phyloP scores from a whole-genome alignment of 2,329 filamentous ascomycete species.

The Aspergillus alliaceus region DNA sequence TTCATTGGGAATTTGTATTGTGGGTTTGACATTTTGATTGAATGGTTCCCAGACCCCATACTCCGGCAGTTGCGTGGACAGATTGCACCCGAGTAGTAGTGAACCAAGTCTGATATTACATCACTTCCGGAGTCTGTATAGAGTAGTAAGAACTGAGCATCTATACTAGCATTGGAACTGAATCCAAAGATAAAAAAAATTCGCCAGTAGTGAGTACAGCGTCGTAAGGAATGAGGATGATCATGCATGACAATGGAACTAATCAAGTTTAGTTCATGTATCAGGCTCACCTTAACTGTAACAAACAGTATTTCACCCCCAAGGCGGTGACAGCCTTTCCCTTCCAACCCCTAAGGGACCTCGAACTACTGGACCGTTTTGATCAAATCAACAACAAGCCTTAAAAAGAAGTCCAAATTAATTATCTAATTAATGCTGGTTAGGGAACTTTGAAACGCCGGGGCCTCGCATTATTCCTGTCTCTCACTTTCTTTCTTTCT shows the following conservation, averaged over 20 bases:
- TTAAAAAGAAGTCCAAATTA: constrained; percentile 10
- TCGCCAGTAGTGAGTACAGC: too few relatives aligned
- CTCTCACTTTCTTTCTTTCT: constrained; percentile 7
- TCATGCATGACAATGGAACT: not conserved
- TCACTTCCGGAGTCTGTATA: too few relatives aligned
- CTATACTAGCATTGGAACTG: not conserved
- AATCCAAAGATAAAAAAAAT: too few relatives aligned
- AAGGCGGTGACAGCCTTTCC: constrained; percentile 5
- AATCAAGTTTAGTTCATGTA: too few relatives aligned
- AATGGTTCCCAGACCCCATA: not conserved
- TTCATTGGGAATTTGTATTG: not conserved
- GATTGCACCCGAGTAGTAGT: not conserved
- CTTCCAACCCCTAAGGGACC: not conserved
- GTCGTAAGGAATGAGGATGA: too few relatives aligned
- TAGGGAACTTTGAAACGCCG: constrained; percentile 24
- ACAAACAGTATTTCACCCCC: not conserved
- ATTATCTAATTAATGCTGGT: constrained; percentile 24
- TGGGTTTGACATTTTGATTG: not conserved
- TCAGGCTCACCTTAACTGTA: not conserved
- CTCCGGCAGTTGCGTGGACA: not conserved
- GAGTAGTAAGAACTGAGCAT: too few relatives aligned
- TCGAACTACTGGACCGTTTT: not conserved
- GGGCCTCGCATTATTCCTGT: constrained; percentile 18
- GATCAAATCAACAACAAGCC: not conserved
- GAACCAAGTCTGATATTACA: too few relatives aligned